phyloP scores from a whole-genome alignment of 495 filamentous ascomycete genomes.

The Penicillium dipodomyicola region DNA sequence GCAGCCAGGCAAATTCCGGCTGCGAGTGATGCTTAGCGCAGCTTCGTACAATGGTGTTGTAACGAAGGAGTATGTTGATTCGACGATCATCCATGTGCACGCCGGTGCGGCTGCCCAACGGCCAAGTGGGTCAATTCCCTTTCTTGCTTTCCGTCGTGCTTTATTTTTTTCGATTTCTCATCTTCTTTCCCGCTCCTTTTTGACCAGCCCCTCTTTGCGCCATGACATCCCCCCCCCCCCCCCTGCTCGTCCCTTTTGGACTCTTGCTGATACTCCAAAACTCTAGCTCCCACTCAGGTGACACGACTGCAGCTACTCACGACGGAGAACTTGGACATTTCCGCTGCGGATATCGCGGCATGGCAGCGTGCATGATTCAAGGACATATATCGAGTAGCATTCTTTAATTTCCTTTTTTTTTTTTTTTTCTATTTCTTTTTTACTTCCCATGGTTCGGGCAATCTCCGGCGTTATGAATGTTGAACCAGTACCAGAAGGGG shows the following conservation, averaged over 20 bases:
- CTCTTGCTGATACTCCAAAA: conserved; percentile 17
- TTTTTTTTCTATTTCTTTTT: no score
- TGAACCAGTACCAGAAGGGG: background rate
- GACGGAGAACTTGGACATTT: conserved; percentile 40
- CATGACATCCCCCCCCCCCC: background rate
- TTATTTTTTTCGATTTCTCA: background rate
- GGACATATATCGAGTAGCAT: background rate
- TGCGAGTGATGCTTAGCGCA: conserved; percentile 39
- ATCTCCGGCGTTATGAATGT: conserved; percentile 13
- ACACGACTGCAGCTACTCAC: conserved; percentile 32
- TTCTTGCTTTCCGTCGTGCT: background rate
- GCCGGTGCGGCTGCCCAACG: conserved; percentile 30
- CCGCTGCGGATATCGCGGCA: conserved; percentile 32
- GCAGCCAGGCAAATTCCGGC: conserved; percentile 34
- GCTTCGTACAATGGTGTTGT: conserved; percentile 33
- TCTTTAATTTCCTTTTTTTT: conserved; percentile 5
- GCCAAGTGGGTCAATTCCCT: conserved; percentile 33
- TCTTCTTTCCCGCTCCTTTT: background rate
- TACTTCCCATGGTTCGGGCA: conserved; percentile 7
- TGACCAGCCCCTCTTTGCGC: conserved; percentile 4
- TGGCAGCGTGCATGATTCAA: conserved; percentile 35
- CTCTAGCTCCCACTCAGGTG: conserved; percentile 31
- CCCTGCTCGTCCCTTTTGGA: conserved; percentile 10
- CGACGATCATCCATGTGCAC: conserved; percentile 35
- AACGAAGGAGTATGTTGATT: conserved; percentile 37